phyloP scores from a whole-genome alignment of 164 flowering plant genomes.

The Magnolia officinalis region DNA sequence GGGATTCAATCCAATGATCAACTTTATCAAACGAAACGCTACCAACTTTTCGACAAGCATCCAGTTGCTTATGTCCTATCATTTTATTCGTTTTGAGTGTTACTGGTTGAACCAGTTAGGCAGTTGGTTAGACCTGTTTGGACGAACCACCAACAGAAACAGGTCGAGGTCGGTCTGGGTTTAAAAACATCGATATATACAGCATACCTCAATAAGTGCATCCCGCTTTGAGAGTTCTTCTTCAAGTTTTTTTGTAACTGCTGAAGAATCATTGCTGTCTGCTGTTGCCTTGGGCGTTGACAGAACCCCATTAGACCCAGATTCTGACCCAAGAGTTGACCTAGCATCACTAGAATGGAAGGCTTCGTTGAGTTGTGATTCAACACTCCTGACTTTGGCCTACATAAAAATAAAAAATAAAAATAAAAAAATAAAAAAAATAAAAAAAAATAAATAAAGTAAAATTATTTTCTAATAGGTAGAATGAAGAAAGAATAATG shows the following conservation, averaged over 20 bases:
- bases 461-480: background rate
- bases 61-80: no score
- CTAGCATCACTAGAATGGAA: slow-evolving; percentile 41
- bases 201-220: slow-evolving; percentile 61
- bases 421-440: no score
- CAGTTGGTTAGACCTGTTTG: no score
- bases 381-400: slow-evolving; percentile 65
- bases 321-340: slow-evolving; percentile 36
- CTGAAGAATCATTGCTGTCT: slow-evolving; percentile 53
- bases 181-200: no score
- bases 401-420: slow-evolving; percentile 25
- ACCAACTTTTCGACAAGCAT: no score
- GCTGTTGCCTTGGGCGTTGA: slow-evolving; percentile 35
- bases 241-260: slow-evolving; percentile 82
- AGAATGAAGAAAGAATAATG: background rate
- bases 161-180: no score
- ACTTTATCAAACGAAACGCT: no score
- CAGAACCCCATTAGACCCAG: slow-evolving; percentile 28
- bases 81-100: no score
- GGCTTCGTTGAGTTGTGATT: slow-evolving; percentile 57
- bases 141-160: no score
- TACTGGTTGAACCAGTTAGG: no score
- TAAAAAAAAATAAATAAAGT: background rate
- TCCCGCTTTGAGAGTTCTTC: slow-evolving; percentile 93
- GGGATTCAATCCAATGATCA: no score